Base-by-base conservation (phyloP, 805 yeast species). In the Schizosaccharomyces lindneri region DNA sequence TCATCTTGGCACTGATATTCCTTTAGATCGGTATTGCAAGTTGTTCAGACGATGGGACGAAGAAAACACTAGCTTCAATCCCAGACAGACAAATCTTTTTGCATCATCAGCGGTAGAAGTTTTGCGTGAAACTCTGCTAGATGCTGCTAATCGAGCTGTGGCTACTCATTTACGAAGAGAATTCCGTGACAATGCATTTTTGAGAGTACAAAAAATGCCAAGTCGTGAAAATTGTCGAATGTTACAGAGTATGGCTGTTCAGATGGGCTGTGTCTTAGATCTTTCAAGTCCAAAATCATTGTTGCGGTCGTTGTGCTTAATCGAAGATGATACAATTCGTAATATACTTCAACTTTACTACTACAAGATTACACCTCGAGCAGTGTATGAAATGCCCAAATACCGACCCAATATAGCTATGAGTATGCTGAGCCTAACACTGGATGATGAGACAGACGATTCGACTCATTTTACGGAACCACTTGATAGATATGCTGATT, bases 401-500 rank as follows among this genome's bases (percentile, higher is more conserved):
- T 29, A 51, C n/a, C 19, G 19, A 5, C 31, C 36, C 36, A 24
- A 24, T 21, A 21, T 21, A 17, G 36, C 36, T 24, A 24, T 29
- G 31, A 17, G 9, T 7, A 51, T 51, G 57, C 21, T 51, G 36
- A 51, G 17, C 15, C 1, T 51, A 7, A 29, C 19, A 19, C 5
- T 51, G 2, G 57, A 51, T 17, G 57, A 51, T 17, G 57, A 51
- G 19, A 51, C 19, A 19, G 57, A 31, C n/a, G 62, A n/a, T 17
- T 21, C 17, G 46, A 93, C 99, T 0, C 99, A 93, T 77, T 93
- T 89, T 77, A 93, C 99, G 1, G 88, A 97, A 1, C 99, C 99
- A 11, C 93, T 93, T 69, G 82, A 98, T 73, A 83, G 99, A 71
- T 93, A 87, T 72, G 95, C 98, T 76, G 99, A 93, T 73, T 84